phyloP scores from a whole-genome alignment of 768 basidiomycete species.

The Lentinus brumalis region DNA sequence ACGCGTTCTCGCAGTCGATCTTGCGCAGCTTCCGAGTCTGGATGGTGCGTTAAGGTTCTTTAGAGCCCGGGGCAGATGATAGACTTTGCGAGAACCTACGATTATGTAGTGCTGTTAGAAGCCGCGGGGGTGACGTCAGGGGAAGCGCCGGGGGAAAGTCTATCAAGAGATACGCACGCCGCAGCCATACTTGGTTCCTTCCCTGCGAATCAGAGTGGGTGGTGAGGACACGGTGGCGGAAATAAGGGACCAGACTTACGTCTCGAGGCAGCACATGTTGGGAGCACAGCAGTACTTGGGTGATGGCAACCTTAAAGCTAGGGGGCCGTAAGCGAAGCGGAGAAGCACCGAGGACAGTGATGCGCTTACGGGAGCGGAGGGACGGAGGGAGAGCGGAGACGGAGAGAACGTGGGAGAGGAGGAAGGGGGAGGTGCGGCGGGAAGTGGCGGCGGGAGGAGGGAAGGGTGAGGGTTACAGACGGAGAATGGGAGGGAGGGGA shows the following conservation, averaged over 20 bases:
- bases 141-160: constrained; percentile 13
- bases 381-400: constrained; percentile 14
- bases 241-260: constrained; percentile 31
- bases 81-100: constrained; percentile 41
- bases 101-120: constrained; percentile 64
- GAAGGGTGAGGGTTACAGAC: constrained; percentile 3
- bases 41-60: constrained; percentile 6
- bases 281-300: constrained; percentile 7
- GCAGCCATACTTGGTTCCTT: constrained; percentile 76
- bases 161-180: constrained; percentile 40
- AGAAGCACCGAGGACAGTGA: constrained; percentile 16
- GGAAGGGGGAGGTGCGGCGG: constrained; percentile 12
- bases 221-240: constrained; percentile 3
- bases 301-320: constrained; percentile 20
- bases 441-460: neutral
- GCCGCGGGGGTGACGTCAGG: constrained; percentile 27
- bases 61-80: constrained; percentile 5
- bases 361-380: constrained; percentile 16
- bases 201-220: constrained; percentile 44
- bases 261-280: constrained; percentile 42
- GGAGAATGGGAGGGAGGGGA: constrained; percentile 17
- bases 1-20: constrained; percentile 54
- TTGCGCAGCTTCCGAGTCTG: constrained; percentile 55
- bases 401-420: constrained; percentile 15
- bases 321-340: constrained; percentile 9